Evolutionary conservation across 176 grass and related monocot species (phyloP), one percentile per base, ranked within the genome.

Genomic region (Microstegium vimineum): DNA sequence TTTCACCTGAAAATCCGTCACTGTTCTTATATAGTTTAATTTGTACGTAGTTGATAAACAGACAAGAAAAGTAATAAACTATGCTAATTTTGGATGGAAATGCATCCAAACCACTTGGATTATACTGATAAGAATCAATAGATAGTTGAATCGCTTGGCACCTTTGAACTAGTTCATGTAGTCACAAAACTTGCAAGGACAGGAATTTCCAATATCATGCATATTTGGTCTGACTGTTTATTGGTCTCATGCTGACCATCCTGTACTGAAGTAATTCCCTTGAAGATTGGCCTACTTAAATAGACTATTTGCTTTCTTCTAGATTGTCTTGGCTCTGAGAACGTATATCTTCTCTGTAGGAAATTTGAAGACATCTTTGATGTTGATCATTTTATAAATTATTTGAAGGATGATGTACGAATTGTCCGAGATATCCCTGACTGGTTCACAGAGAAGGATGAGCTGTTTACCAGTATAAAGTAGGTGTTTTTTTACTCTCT

Each of bases 391-490:
- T 92, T 95, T 79, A 95, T 95, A 86, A 86, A 92, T 83, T 90
- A 95, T 84, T 77, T 92, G 75, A 95, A 92, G 87, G 87, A 90
- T 88, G 93, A 90, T 88, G 93, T 95, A 61, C 87, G 33, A 28
- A 92, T 92, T 75, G 66, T 95, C 73, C 82, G 83, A 31, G 93
- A 92, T 20, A 95, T 95, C 78, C 90, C 93, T 65, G 85, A 90
- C 23, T 92, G 90, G 93, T 95, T 95, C 62, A 92, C 82, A 47
- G 93, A 92, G 76, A 95, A 95, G 74, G 86, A 91, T 74, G 90
- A 95, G 20, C 93, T 90, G 65, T 95, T 95, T 76, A 90, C 93
- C 18, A 95, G 93, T 77, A 95, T 95, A 86, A 92, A 84, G 86
- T 92, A 78, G 38, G 61, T 71, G 10, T 7, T 66, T 74, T 36